Conservation (phyloP, 1,139 yeast species). For the Suhomyces yuchorum region DNA sequence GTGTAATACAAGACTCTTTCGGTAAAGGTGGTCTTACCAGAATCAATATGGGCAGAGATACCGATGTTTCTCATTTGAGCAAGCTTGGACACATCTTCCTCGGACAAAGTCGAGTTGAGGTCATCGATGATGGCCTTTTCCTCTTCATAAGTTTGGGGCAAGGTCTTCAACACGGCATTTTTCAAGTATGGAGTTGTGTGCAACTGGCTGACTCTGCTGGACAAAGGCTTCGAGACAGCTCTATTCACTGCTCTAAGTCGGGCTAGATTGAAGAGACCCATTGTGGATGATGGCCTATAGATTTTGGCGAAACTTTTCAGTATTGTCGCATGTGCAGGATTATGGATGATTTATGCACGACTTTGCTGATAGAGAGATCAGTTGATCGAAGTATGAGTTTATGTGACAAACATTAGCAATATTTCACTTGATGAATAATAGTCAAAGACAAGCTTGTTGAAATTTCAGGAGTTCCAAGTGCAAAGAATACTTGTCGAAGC, state of each 20-base stretch:
- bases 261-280: constrained; percentile 11
- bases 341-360: too few species aligned
- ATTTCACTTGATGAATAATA: too few species aligned
- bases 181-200: constrained; percentile 8
- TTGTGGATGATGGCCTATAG: constrained; percentile 2
- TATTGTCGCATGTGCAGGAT: too few species aligned
- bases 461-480: too few species aligned
- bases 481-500: too few species aligned
- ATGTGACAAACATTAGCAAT: too few species aligned
- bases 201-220: constrained; percentile 4
- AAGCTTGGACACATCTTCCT: constrained; percentile 58
- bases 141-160: constrained; percentile 61
- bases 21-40: constrained; percentile 88
- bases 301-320: constrained; percentile 9
- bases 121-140: constrained; percentile 69
- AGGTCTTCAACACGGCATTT: constrained; percentile 11
- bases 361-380: too few species aligned
- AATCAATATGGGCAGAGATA: constrained; percentile 88
- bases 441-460: too few species aligned
- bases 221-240: constrained; percentile 9
- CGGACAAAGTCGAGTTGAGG: constrained; percentile 54
- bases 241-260: constrained; percentile 9
- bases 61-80: constrained; percentile 86
- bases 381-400: too few species aligned
- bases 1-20: constrained; percentile 96